A percentile compares a stretch with the other conserved stretches of the same genome.
Conservation (phyloP, 352 stramenopile species). For the Blastocystis sp. region DNA sequence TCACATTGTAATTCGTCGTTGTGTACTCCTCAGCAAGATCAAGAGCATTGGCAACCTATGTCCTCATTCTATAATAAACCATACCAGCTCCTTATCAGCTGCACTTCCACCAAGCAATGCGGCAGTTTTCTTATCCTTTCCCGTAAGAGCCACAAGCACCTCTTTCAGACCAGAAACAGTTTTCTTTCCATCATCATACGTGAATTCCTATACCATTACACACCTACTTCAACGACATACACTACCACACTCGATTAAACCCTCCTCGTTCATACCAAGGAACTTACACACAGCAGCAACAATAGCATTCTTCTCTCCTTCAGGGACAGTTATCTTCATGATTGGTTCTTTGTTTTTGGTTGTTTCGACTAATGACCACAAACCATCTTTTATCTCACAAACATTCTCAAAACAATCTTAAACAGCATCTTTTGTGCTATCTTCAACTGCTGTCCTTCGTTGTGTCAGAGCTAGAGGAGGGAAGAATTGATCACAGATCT, state of each 20-base stretch:
- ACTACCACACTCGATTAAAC: background rate
- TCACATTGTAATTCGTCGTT: background rate
- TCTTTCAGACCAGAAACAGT: constrained; percentile 21
- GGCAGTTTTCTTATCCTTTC: constrained; percentile 56
- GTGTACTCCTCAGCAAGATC: constrained; percentile 32
- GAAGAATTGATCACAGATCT: constrained; percentile 42
- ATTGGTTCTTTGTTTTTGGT: background rate
- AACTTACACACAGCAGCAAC: constrained; percentile 28
- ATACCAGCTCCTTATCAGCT: constrained; percentile 40
- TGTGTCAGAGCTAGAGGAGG: background rate
- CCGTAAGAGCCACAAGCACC: constrained; percentile 17
- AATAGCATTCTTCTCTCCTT: constrained; percentile 21
- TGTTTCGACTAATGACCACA: background rate
- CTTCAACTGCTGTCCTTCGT: background rate
- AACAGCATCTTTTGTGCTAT: constrained; percentile 21
- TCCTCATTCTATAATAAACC: background rate
- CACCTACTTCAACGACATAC: background rate
- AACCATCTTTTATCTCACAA: background rate
- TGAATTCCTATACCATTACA: background rate
- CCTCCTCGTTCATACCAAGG: constrained; percentile 50
- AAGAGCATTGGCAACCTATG: constrained; percentile 17
- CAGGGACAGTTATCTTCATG: constrained; percentile 52
- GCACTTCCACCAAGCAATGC: constrained; percentile 39
- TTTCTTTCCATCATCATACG: constrained; percentile 48
- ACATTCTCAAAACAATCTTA: background rate